Evolutionary conservation across 768 basidiomycete genomes (phyloP), one percentile per base, ranked within the genome.

Genomic region (Pulveroboletus sp.): DNA sequence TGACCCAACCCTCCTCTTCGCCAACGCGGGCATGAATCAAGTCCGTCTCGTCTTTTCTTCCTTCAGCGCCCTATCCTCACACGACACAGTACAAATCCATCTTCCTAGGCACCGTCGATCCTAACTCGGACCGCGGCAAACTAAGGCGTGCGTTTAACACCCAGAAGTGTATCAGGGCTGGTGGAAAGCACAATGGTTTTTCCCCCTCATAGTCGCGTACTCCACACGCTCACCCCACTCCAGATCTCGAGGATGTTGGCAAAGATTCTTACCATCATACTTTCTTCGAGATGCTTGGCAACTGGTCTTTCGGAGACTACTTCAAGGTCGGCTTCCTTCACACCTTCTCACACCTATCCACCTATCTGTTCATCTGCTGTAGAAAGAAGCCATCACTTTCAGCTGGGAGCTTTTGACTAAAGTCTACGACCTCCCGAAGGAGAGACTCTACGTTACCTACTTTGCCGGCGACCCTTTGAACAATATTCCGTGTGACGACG

Each of bases 301-400:
- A 99, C 69, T 99, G 97, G 97, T 97, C 94, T 5, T 99, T 98
- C 58, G 97, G 97, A 0, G 94, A 99, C 69, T 99, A 99, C 75
- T 99, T 99, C 84, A 99, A 99, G 82, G 94, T 82, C 43, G 38
- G 67, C 59, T 25, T 32, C 33, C 8, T n/a, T 40, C 29, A 29
- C 29, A n/a, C 16, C 36, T 11, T 3, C 14, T 52, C 21, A 13
- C 38, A 38, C 31, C 29, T 34, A 45, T 25, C 13, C 38, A 6
- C 52, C 54, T 32, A 37, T 14, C 31, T 37, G 50, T 55, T 50
- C 43, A 41, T 45, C 14, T 36, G 10, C 33, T 29, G 5, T 65
- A 95, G 94, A 85, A 87, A 80, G 97, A 98, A 55, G 95, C 97
- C 2, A 87, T 97, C 49, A 71, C 68, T 17, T 94, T 87, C 70